Conservation (phyloP, 306 rosid species). For the Chamaecrista fasciculata region DNA sequence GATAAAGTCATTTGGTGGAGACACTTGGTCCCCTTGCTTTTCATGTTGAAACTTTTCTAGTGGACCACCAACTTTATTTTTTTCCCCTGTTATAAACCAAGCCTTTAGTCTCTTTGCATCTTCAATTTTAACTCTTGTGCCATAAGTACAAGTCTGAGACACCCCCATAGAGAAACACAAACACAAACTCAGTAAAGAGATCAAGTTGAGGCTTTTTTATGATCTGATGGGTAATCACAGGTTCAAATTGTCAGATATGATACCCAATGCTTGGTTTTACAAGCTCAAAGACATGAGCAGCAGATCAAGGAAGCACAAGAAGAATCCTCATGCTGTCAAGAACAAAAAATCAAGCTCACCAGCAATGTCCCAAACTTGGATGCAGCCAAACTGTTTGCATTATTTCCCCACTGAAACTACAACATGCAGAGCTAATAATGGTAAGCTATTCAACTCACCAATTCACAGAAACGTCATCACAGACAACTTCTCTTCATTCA, state of each 20-base stretch:
- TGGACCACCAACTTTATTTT: constrained; percentile 27
- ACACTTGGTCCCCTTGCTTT: constrained; percentile 43
- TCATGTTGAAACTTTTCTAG: constrained; percentile 33
- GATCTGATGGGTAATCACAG: constrained; percentile 66
- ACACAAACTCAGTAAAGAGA: constrained; percentile 21
- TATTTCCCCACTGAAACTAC: constrained; percentile 37
- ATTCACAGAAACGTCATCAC: constrained; percentile 37
- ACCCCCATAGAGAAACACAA: constrained; percentile 27
- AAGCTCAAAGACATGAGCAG: constrained; percentile 73
- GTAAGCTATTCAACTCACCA: constrained; percentile 43
- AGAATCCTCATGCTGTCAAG: constrained; percentile 38
- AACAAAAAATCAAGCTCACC: constrained; percentile 43
- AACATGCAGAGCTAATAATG: constrained; percentile 37
- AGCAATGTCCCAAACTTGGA: constrained; percentile 39
- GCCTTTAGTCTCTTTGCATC: constrained; percentile 10
- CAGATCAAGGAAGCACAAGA: constrained; percentile 47
- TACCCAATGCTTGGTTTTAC: constrained; percentile 89
- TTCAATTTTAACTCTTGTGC: constrained; percentile 30
- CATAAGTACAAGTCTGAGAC: constrained; percentile 27
- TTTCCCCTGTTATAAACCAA: constrained; percentile 27
- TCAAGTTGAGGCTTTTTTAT: constrained; percentile 16
- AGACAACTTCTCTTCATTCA: constrained; percentile 39
- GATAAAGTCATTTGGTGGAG: constrained; percentile 35
- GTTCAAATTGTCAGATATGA: constrained; percentile 74
- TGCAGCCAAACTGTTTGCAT: constrained; percentile 36